Conservation (phyloP, 495 filamentous ascomycete genomes). For the Hypoxylon subgilvum region DNA sequence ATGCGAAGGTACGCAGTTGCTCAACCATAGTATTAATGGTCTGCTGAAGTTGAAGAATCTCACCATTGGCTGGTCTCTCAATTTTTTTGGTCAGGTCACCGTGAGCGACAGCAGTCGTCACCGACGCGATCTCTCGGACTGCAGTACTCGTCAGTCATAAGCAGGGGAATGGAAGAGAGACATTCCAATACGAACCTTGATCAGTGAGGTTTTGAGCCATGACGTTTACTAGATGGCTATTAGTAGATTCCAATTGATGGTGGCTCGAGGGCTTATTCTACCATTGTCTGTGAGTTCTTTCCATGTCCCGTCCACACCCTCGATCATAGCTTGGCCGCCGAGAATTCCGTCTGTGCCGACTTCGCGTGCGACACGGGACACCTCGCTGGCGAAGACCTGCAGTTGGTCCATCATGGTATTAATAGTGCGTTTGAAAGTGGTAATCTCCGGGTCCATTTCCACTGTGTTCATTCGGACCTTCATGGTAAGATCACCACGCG, state of each 20-base stretch:
- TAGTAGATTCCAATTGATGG: constrained; percentile 15
- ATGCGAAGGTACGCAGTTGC: constrained; percentile 94
- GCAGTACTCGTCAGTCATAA: constrained; percentile 19
- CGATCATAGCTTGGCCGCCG: constrained; percentile 94
- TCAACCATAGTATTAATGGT: constrained; percentile 99
- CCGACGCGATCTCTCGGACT: constrained; percentile 95
- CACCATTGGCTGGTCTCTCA: constrained; percentile 88
- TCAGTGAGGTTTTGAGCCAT: constrained; percentile 82
- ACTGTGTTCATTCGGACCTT: constrained; percentile 95
- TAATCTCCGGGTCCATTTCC: constrained; percentile 99
- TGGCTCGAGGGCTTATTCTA: constrained; percentile 46
- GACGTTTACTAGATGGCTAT: constrained; percentile 74
- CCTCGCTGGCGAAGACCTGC: constrained; percentile 95
- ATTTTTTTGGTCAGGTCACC: constrained; percentile 97
- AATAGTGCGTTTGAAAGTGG: constrained; percentile 96
- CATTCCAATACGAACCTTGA: constrained; percentile 50
- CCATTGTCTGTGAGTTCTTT: constrained; percentile 96
- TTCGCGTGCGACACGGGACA: constrained; percentile 93
- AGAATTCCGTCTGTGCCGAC: constrained; percentile 97
- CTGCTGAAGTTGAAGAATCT: constrained; percentile 94
- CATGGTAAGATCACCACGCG: constrained; percentile 94
- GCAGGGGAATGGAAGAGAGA: neutral
- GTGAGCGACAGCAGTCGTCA: constrained; percentile 95
- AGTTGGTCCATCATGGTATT: constrained; percentile 99
- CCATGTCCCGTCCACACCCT: constrained; percentile 96